A percentile compares a stretch with the other conserved stretches of the same genome.
phyloP scores from a whole-genome alignment of 1,284 basidiomycete species.

The Ceratobasidium papillatum region DNA sequence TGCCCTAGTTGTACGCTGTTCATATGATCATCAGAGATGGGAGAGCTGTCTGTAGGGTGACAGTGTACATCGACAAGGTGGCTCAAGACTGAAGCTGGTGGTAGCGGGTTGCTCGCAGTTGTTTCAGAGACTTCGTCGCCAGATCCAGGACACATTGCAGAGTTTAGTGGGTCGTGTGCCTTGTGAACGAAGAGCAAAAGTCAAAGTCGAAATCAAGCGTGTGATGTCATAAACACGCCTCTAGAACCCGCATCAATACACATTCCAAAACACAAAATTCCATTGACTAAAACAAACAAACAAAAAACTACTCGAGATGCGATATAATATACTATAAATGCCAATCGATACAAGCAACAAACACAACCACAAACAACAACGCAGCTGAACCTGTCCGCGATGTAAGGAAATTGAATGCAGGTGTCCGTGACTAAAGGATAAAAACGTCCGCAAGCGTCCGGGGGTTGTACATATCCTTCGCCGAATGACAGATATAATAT shows the following conservation, averaged over 20 bases:
- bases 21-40: constrained; percentile 58
- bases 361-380: constrained; percentile 25
- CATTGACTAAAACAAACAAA: constrained; percentile 10
- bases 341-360: constrained; percentile 40
- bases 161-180: background rate
- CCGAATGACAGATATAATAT: constrained; percentile 33
- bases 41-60: constrained; percentile 75
- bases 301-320: background rate
- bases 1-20: constrained; percentile 62
- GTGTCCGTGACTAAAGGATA: constrained; percentile 35
- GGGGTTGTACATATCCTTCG: constrained; percentile 31
- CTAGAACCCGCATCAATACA: background rate
- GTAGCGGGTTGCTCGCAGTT: constrained; percentile 23
- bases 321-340: constrained; percentile 37
- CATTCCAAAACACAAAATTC: constrained; percentile 7
- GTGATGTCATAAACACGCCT: constrained; percentile 4
- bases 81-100: constrained; percentile 54
- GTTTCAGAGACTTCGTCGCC: background rate
- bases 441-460: constrained; percentile 39
- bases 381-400: constrained; percentile 27
- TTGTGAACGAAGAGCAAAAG: background rate
- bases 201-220: background rate
- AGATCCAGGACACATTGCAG: constrained; percentile 15
- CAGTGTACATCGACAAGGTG: constrained; percentile 82
- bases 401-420: constrained; percentile 24